Evolutionary conservation across 2,329 filamentous ascomycete species (phyloP).

Genomic region (Chrysoporthe cubensis): DNA sequence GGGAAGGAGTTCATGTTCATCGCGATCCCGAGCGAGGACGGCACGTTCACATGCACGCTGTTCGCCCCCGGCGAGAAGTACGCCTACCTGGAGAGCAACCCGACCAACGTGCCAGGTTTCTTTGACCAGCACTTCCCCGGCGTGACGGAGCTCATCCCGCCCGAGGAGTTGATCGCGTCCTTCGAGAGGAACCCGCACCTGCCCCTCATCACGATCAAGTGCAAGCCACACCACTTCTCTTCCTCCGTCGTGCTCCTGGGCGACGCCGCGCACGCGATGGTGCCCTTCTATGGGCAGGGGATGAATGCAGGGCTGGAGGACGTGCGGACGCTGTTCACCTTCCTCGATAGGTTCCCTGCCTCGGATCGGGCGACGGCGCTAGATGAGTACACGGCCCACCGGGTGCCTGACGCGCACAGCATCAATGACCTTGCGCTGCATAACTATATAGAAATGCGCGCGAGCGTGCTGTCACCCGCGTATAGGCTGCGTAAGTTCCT

Average conservation of each 20-base stretch:
- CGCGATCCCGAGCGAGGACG: slow-evolving; percentile 84
- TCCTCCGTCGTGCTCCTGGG: slow-evolving; percentile 83
- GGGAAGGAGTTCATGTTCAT: slow-evolving; percentile 97
- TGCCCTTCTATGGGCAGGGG: slow-evolving; percentile 97
- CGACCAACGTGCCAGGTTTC: slow-evolving; percentile 66
- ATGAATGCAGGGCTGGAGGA: slow-evolving; percentile 98
- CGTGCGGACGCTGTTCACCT: slow-evolving; percentile 82
- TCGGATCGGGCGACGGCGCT: slow-evolving; percentile 68
- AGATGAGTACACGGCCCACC: slow-evolving; percentile 72
- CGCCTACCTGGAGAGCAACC: slow-evolving; percentile 65
- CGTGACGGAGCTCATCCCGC: slow-evolving; percentile 72
- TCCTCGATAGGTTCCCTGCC: slow-evolving; percentile 70
- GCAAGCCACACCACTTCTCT: slow-evolving; percentile 80
- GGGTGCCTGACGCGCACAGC: slow-evolving; percentile 78
- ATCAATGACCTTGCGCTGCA: slow-evolving; percentile 91
- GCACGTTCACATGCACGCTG: slow-evolving; percentile 91
- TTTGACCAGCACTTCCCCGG: slow-evolving; percentile 88
- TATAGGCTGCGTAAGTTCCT: slow-evolving; percentile 84
- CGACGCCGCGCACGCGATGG: slow-evolving; percentile 96
- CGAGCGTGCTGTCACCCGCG: slow-evolving; percentile 74
- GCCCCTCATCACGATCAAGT: slow-evolving; percentile 92
- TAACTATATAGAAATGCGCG: slow-evolving; percentile 94
- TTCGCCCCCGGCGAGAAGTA: slow-evolving; percentile 80
- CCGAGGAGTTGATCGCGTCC: slow-evolving; percentile 69
- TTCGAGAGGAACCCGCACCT: slow-evolving; percentile 86